These are phyloP conservation scores for Rosa chinensis DNA, from an alignment of 306 rosid genomes.

Conservation along the genomic window DNA sequence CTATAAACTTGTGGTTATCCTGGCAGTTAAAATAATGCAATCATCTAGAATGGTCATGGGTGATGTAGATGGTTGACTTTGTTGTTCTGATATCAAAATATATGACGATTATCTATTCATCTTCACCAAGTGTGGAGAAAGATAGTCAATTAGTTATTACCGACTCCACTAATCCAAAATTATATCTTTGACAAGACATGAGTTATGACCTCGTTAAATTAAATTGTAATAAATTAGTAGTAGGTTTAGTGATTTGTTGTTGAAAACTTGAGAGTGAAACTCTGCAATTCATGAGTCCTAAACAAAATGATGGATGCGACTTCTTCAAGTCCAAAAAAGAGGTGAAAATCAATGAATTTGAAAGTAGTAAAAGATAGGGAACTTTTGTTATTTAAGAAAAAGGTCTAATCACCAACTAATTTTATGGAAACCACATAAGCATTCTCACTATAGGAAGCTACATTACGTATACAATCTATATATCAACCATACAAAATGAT, in stretches of 20 bases:
- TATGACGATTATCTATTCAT: too few relatives aligned
- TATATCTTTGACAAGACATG: background rate
- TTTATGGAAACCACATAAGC: too few relatives aligned
- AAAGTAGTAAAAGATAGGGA: too few relatives aligned
- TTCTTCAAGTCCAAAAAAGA: background rate
- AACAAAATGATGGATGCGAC: background rate
- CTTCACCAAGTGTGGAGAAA: background rate
- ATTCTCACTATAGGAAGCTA: background rate
- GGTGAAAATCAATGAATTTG: background rate
- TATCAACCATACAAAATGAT: too few relatives aligned
- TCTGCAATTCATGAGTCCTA: background rate
- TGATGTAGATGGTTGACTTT: slow-evolving; percentile 12
- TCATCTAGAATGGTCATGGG: background rate
- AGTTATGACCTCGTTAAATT: background rate
- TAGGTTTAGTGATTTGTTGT: background rate
- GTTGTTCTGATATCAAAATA: background rate
- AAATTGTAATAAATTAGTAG: background rate
- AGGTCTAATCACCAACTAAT: too few relatives aligned
- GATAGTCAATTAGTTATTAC: background rate
- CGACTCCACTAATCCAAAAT: background rate
- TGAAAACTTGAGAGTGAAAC: background rate
- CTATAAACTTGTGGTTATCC: background rate
- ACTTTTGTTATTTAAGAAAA: too few relatives aligned
- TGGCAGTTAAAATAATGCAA: background rate
- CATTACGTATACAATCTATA: too few relatives aligned